phyloP scores from a whole-genome alignment of 352 stramenopile species.

The Aphanomyces astaci region DNA sequence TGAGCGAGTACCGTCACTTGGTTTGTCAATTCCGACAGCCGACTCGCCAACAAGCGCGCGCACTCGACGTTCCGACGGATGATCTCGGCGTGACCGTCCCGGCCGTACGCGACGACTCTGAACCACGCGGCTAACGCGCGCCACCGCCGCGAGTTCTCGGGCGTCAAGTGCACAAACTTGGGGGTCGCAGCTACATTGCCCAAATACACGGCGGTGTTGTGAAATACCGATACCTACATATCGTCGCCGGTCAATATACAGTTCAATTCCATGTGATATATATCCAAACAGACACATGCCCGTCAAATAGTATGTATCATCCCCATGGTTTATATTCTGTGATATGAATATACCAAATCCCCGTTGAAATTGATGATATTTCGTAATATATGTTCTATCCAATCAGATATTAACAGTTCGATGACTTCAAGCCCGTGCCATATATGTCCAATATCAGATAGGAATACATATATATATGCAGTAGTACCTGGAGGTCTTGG shows the following conservation, averaged over 20 bases:
- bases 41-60: constrained; percentile 41
- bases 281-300: background rate
- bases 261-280: background rate
- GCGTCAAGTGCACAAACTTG: constrained; percentile 15
- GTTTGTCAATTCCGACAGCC: constrained; percentile 35
- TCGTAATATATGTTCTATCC: too few species aligned
- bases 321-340: too few species aligned
- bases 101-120: constrained; percentile 51
- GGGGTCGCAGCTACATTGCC: constrained; percentile 32
- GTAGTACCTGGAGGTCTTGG: constrained; percentile 36
- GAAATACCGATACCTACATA: constrained; percentile 36
- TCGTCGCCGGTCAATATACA: too few species aligned
- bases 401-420: too few species aligned
- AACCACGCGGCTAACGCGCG: constrained; percentile 67
- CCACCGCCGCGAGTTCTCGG: constrained; percentile 38
- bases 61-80: constrained; percentile 22
- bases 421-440: too few species aligned
- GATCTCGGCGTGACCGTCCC: constrained; percentile 28
- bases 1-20: constrained; percentile 26
- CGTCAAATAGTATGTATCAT: too few species aligned
- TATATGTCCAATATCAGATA: background rate
- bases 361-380: too few species aligned
- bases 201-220: constrained; percentile 50
- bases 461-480: too few species aligned
- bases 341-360: too few species aligned